Percentiles rank a stretch among this genome's conserved stretches.
These are phyloP conservation scores for Butyriboletus loyo DNA, from an alignment of 768 basidiomycete genomes.

Conservation along the genomic window DNA sequence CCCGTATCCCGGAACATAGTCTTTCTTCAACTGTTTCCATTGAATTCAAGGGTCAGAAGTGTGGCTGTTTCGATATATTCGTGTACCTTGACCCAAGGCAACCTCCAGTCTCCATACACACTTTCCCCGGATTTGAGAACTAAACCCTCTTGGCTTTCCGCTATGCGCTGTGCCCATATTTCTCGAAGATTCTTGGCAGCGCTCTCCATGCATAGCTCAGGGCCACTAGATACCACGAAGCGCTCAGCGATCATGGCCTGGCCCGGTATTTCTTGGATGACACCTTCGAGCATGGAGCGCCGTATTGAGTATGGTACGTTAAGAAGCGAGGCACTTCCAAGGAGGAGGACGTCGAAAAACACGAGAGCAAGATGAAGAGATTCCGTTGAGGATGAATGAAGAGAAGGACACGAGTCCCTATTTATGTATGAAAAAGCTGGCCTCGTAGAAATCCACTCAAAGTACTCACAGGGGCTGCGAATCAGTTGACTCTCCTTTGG, in stretches of 20 bases:
- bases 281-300: constrained; percentile 55
- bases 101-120: constrained; percentile 56
- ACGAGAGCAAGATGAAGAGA: constrained; percentile 70
- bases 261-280: constrained; percentile 54
- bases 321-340: constrained; percentile 61
- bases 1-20: constrained; percentile 83
- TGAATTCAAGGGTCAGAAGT: not conserved
- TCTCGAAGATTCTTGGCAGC: constrained; percentile 33
- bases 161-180: constrained; percentile 51
- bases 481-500: constrained; percentile 18
- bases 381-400: constrained; percentile 37
- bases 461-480: constrained; percentile 19
- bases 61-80: constrained; percentile 9
- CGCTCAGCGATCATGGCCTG: constrained; percentile 63
- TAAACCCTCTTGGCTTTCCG: constrained; percentile 61
- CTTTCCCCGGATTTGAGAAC: constrained; percentile 76
- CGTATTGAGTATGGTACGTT: constrained; percentile 55
- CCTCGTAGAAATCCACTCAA: constrained; percentile 1
- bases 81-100: constrained; percentile 78
- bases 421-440: not conserved
- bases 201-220: constrained; percentile 4
- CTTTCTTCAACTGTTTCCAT: constrained; percentile 59
- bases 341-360: constrained; percentile 82
- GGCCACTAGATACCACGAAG: constrained; percentile 35
- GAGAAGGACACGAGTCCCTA: constrained; percentile 40